These are phyloP conservation scores for Huntiella moniliformis DNA, from an alignment of 2,329 filamentous ascomycete genomes.

Conservation along the genomic window DNA sequence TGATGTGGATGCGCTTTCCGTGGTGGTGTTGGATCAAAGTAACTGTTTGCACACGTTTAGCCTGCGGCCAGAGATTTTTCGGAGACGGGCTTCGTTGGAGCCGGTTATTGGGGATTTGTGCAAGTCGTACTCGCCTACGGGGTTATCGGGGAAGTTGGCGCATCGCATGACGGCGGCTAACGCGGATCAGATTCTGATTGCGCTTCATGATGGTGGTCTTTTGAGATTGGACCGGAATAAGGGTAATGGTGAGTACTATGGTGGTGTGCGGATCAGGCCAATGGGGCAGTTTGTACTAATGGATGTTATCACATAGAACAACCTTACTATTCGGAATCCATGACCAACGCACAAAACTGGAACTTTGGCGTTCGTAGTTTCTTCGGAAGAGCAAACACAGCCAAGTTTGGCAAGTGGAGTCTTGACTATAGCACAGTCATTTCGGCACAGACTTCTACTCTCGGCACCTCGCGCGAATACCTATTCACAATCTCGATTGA, in stretches of 20 bases:
- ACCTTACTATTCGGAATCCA: constrained; percentile 46
- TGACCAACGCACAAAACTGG: constrained; percentile 59
- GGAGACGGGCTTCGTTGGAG: constrained; percentile 48
- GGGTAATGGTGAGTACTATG: constrained; percentile 24
- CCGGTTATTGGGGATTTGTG: constrained; percentile 57
- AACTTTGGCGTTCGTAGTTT: constrained; percentile 45
- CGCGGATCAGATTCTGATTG: constrained; percentile 56
- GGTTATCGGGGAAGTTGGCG: constrained; percentile 57
- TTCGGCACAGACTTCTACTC: constrained; percentile 35
- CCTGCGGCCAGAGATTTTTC: constrained; percentile 68
- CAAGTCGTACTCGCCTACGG: constrained; percentile 54
- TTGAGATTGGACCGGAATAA: constrained; percentile 47
- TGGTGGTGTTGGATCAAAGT: constrained; percentile 63
- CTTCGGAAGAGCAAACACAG: constrained; percentile 42
- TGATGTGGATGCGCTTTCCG: constrained; percentile 57
- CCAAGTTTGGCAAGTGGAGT: constrained; percentile 43
- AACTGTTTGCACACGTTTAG: constrained; percentile 68
- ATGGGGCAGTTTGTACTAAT: no score
- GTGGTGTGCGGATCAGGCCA: not conserved
- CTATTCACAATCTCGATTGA: constrained; percentile 68
- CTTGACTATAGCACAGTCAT: constrained; percentile 51
- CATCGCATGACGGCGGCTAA: constrained; percentile 64
- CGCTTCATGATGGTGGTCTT: constrained; percentile 62
- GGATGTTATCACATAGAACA: constrained; percentile 13
- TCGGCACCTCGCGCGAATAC: constrained; percentile 29